phyloP scores from a whole-genome alignment of 345 rosid genomes.

The Eucalyptus urophylla region DNA sequence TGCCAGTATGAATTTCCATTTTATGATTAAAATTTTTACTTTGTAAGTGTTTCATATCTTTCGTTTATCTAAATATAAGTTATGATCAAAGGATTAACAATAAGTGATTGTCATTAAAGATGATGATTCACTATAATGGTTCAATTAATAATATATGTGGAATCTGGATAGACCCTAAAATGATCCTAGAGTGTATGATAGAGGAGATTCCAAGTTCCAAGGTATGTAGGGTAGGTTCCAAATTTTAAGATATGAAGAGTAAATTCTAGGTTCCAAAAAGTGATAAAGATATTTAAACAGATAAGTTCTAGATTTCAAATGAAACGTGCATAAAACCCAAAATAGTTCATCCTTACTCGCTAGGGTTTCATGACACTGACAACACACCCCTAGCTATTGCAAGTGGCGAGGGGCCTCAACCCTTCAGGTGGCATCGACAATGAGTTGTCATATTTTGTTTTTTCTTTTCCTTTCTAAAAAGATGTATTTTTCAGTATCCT shows the following conservation, averaged over 20 bases:
- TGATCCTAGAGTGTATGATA: rapidly evolving
- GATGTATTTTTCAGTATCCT: too few species aligned
- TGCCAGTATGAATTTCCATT: too few species aligned
- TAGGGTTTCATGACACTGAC: background rate
- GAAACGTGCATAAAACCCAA: rapidly evolving
- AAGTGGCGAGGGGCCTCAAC: background rate
- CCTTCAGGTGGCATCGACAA: rapidly evolving
- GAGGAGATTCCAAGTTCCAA: too few species aligned
- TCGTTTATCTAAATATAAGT: too few species aligned
- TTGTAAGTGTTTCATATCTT: too few species aligned
- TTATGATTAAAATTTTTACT: too few species aligned
- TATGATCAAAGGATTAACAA: too few species aligned
- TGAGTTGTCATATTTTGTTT: background rate
- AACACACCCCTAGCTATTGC: background rate
- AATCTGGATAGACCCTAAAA: rapidly evolving
- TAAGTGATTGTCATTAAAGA: too few species aligned
- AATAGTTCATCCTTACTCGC: rapidly evolving
- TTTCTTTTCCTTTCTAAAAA: too few species aligned
- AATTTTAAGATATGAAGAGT: rapidly evolving
- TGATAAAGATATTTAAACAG: rapidly evolving
- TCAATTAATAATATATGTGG: too few species aligned
- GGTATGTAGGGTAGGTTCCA: too few species aligned
- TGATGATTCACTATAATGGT: too few species aligned
- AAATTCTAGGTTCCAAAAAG: rapidly evolving
- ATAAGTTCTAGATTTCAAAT: rapidly evolving